Percentiles rank a stretch among this genome's conserved stretches.
Conservation (phyloP, 305 asterid species). For the Solanum hybrid region DNA sequence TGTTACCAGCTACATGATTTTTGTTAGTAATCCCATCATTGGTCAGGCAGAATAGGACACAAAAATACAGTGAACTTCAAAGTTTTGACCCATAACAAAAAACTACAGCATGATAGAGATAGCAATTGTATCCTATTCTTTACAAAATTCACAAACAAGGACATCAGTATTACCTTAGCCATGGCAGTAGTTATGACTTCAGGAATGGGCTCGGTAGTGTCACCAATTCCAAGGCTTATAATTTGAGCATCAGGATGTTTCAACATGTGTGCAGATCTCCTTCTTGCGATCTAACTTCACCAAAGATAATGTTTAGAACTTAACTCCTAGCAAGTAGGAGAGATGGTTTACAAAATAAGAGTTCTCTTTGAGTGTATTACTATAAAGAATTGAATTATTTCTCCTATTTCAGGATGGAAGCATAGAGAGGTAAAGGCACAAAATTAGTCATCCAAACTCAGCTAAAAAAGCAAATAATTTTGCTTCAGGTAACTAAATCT, state of each 20-base stretch:
- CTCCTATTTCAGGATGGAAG: not conserved
- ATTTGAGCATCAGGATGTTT: conserved; percentile 84
- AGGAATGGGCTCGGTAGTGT: conserved; percentile 97
- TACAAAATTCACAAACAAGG: conserved; percentile 5
- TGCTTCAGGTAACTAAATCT: not conserved
- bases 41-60: not conserved
- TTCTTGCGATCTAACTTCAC: conserved; percentile 60
- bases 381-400: conserved; percentile 1
- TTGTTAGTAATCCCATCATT: not conserved
- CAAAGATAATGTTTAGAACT: conserved; percentile 7
- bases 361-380: not conserved
- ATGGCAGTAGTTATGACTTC: conserved; percentile 81
- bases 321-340: not conserved
- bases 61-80: not conserved
- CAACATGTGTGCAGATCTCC: conserved; percentile 64
- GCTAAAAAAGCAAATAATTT: not conserved
- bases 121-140: not conserved
- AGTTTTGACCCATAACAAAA: not conserved
- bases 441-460: not conserved
- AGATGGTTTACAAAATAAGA: not conserved
- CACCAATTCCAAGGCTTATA: conserved; percentile 97
- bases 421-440: not conserved
- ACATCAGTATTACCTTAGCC: conserved; percentile 52
- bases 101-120: not conserved
- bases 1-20: not conserved